Conservation (phyloP, 2,329 filamentous ascomycete genomes). For the Xylariaceae sp. region DNA sequence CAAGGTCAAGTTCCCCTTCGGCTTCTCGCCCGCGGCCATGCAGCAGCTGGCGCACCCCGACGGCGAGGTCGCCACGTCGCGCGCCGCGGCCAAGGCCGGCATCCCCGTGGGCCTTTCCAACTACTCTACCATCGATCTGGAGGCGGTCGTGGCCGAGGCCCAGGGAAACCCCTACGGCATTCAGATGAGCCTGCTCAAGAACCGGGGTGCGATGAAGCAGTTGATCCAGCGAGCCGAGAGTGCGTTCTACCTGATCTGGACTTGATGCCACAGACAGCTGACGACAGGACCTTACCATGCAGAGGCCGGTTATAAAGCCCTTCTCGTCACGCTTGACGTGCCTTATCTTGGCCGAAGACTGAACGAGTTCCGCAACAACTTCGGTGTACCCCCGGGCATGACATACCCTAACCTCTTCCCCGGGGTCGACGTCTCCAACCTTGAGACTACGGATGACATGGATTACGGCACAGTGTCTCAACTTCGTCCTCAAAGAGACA, state of each 20-base stretch:
- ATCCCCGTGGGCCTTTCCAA: constrained; percentile 45
- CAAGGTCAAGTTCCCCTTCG: constrained; percentile 45
- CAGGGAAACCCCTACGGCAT: constrained; percentile 43
- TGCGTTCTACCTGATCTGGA: too few relatives aligned
- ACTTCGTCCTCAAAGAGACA: background rate
- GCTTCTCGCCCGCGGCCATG: constrained; percentile 49
- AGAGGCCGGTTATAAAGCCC: constrained; percentile 43
- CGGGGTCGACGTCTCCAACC: too few relatives aligned
- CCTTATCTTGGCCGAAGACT: constrained; percentile 49
- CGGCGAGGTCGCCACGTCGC: constrained; percentile 45
- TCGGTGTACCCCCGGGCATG: constrained; percentile 39
- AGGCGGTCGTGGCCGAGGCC: constrained; percentile 39
- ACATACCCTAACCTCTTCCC: constrained; percentile 38
- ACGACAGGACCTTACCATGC: background rate
- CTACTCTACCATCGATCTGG: constrained; percentile 40
- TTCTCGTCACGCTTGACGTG: constrained; percentile 51
- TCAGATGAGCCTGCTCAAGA: constrained; percentile 49
- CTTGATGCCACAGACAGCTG: background rate
- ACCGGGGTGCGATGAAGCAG: constrained; percentile 37
- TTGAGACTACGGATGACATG: too few relatives aligned
- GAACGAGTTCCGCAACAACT: constrained; percentile 50
- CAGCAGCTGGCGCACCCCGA: constrained; percentile 48
- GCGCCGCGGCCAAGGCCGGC: constrained; percentile 38
- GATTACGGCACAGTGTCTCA: too few relatives aligned
- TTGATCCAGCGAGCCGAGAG: constrained; percentile 39